Percentiles rank a stretch among this genome's conserved stretches.
Evolutionary conservation across 768 basidiomycete species (phyloP).

Genomic region (Lactarius pseudohatsudake): DNA sequence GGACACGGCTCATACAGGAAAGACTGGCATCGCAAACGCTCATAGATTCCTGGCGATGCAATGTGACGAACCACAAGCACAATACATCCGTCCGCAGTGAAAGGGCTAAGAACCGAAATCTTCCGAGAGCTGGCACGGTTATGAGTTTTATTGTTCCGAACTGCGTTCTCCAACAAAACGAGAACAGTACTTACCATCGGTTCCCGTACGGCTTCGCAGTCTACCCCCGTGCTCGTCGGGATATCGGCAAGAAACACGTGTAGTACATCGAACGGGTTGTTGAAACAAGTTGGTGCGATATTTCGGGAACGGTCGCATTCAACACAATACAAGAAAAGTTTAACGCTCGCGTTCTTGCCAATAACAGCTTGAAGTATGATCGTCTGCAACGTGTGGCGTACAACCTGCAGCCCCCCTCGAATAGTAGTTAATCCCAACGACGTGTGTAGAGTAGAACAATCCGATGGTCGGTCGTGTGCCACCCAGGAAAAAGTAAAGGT

Average conservation of each 20-base stretch:
- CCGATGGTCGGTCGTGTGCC: slow-evolving; percentile 8
- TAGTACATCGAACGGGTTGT: slow-evolving; percentile 4
- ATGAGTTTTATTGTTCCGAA: not conserved
- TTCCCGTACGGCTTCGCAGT: slow-evolving; percentile 23
- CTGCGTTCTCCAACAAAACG: not conserved
- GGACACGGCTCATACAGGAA: slow-evolving; percentile 18
- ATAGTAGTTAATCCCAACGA: not conserved
- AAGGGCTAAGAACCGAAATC: slow-evolving; percentile 34
- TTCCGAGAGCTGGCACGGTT: slow-evolving; percentile 18
- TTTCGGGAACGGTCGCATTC: not conserved
- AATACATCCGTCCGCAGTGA: slow-evolving; percentile 20
- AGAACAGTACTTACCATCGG: not conserved
- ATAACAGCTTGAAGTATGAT: slow-evolving; percentile 21
- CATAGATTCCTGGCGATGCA: slow-evolving; percentile 31
- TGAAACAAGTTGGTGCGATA: not conserved
- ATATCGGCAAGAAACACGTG: slow-evolving; percentile 5
- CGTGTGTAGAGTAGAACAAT: not conserved
- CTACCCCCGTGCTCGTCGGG: slow-evolving; percentile 23
- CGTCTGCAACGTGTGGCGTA: slow-evolving; percentile 22
- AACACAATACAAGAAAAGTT: slow-evolving; percentile 19
- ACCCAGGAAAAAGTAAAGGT: not conserved
- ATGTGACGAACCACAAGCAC: slow-evolving; percentile 31
- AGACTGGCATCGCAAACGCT: slow-evolving; percentile 31
- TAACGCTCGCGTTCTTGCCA: slow-evolving; percentile 26
- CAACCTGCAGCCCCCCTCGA: not conserved